A percentile compares a stretch with the other conserved stretches of the same genome.
phyloP scores from a whole-genome alignment of 2,329 filamentous ascomycete genomes.

The Dactylellina drechsleri region DNA sequence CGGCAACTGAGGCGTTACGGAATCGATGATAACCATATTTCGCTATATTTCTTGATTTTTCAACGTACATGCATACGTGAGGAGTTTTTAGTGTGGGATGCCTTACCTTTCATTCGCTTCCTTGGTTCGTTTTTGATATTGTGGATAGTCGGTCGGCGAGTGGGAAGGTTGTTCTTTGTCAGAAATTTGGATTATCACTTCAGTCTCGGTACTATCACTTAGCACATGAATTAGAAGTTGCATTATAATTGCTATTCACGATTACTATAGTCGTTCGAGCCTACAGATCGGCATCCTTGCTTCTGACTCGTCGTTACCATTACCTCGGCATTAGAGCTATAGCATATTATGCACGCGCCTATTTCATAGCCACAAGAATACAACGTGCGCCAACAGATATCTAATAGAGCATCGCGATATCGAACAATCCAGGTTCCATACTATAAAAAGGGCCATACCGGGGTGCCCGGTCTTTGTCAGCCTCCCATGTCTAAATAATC shows the following conservation, averaged over 20 bases:
- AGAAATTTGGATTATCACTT: too few relatives aligned
- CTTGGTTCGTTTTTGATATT: neutral
- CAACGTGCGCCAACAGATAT: too few relatives aligned
- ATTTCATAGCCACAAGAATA: too few relatives aligned
- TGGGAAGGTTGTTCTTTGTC: neutral
- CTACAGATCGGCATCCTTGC: neutral
- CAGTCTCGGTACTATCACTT: too few relatives aligned
- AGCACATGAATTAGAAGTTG: too few relatives aligned
- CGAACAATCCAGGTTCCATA: too few relatives aligned
- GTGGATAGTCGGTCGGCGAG: neutral
- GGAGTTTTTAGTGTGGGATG: constrained; percentile 24
- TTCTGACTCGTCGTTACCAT: neutral
- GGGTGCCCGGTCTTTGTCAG: too few relatives aligned
- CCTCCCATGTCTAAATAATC: too few relatives aligned
- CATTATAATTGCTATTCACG: neutral
- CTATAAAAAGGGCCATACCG: too few relatives aligned
- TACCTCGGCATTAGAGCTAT: neutral
- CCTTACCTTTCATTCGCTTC: neutral
- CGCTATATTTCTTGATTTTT: neutral
- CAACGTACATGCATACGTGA: constrained; percentile 10
- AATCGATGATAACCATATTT: constrained; percentile 1
- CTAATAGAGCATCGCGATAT: too few relatives aligned
- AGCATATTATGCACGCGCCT: neutral
- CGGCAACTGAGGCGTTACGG: constrained; percentile 31
- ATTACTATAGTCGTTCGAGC: neutral